Base-by-base conservation (phyloP, 352 stramenopile genomes). In the Thalassiosira oceanica region DNA sequence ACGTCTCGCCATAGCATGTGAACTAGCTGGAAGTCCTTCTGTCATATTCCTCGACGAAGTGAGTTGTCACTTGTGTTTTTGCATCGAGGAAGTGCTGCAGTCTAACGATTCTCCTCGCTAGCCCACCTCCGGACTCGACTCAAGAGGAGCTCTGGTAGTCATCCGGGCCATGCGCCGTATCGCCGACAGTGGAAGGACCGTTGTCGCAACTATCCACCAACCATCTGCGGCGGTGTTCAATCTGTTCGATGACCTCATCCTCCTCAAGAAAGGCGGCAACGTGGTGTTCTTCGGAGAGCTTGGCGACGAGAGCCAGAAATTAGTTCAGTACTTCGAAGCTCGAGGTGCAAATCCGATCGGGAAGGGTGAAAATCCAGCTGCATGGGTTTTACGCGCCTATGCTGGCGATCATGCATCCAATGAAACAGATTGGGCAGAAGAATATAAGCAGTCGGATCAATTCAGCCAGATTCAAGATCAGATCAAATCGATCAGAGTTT, bases 121-220 rank as follows among this genome's bases (percentile, higher is more conserved):
- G 29, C 74, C 74, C 26, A 86, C 80, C 27, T 77, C 63, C 44
- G 85, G 85, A 6, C 64, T 93, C 16, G 83, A 91, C 69, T 55
- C 74, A 31, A 50, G 84, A 2, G 86, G 82, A 6, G 94, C 92
- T 11, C 51, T 82, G 24, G 83, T 95, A 45, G 88, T 97, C 33
- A 95, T 97, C 67, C 78, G 84, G 13, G 86, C 87, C 7, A 82
- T 97, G 36, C 80, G 85, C 37, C 86, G 90, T 27, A 93, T 97
- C 36, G 88, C 92, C 3, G 83, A 87, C 7, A 96, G 83, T 1
- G 92, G 93, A n/a, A 89, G 91, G 37, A 93, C 90, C 4, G 86
- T 97, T 31, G 57, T 96, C 36, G 94, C 87, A 63, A 96, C 91
- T 16, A 94, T 96, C 67, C 91, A 96, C 65, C 90, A 95, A 15